These are phyloP conservation scores for Peronospora belbahrii DNA, from an alignment of 352 stramenopile genomes.

Conservation along the genomic window DNA sequence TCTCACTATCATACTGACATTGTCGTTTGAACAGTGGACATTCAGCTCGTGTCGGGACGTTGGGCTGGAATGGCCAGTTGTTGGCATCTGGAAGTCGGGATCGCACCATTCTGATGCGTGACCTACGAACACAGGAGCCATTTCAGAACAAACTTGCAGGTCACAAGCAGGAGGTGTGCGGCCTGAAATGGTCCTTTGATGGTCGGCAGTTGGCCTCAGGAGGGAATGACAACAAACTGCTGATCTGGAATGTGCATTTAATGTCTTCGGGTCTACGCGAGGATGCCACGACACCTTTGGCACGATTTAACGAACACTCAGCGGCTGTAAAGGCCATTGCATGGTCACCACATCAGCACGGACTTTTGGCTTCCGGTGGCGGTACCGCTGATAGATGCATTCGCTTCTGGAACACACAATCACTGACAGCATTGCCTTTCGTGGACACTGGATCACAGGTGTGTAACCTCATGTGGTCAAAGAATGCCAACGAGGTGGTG, in stretches of 20 bases:
- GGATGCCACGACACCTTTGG: conserved; percentile 55
- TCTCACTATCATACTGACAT: neutral
- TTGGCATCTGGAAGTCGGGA: conserved; percentile 93
- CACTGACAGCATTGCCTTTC: conserved; percentile 77
- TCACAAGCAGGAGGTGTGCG: conserved; percentile 90
- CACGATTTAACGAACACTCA: conserved; percentile 92
- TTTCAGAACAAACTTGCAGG: conserved; percentile 52
- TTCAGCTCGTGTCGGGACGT: conserved; percentile 87
- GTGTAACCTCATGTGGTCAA: conserved; percentile 97
- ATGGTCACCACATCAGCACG: conserved; percentile 95
- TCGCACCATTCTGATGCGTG: conserved; percentile 88
- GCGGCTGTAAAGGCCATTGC: conserved; percentile 97
- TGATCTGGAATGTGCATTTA: conserved; percentile 90
- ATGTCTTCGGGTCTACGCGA: conserved; percentile 26
- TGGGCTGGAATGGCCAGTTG: conserved; percentile 85
- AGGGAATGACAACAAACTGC: conserved; percentile 98
- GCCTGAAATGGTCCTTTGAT: conserved; percentile 95
- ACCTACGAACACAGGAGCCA: conserved; percentile 70
- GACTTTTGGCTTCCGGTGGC: conserved; percentile 91
- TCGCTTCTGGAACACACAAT: conserved; percentile 96
- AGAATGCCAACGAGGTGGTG: conserved; percentile 96
- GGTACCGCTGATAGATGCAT: conserved; percentile 96
- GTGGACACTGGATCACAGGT: conserved; percentile 95
- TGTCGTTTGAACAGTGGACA: conserved; percentile 59
- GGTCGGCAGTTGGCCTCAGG: conserved; percentile 87